Base-by-base conservation (phyloP, 148 eudicot genomes). In the Cornus controversa region DNA sequence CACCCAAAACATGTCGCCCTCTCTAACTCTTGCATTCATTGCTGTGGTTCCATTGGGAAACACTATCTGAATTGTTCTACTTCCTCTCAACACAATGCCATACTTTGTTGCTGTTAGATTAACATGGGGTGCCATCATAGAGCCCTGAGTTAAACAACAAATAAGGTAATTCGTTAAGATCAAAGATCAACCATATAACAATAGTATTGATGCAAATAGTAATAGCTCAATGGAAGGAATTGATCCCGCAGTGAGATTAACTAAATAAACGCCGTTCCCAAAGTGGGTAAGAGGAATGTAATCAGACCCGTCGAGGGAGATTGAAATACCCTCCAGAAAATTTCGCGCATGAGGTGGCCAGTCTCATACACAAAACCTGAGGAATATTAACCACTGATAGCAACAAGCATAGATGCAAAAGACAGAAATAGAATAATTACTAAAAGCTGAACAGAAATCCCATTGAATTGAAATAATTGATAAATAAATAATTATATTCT, bases 111-210 rank as follows among this genome's bases (percentile, higher is more conserved):
- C 99, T 16, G 72, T 84, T 10, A 96, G 96, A 77, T 95, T 95
- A 45, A 95, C 67, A 77, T 93, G 99, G 0, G 99, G 99, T 24
- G 97, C 99, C 94, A 95, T 80, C 97, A 95, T 95, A 0, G 97
- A 85, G 66, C 97, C 97, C 99, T 92, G 66, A 27, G 58, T 29
- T 1, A 36, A 67, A 28, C 27, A 25, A 16, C 2, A 70, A 72
- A 62, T 8, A 16, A 60, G 24, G 15, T 18, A 20, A 60, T n/a
- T 60, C 9, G 10, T 60, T 40, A 40, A 40, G 10, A 7, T 40
- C 45, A 40, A 40, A 40, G 9, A 40, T 40, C 45, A 40, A 40
- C 45, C 37, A 5, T 37, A 2, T 29, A 29, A 3, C 31, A 29
- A 1, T 29, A 29, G 2, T 29, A 1, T 29, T 29, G 60, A 54